Base-by-base conservation (phyloP, 2,329 filamentous ascomycete genomes). In the Cercospora sp. region DNA sequence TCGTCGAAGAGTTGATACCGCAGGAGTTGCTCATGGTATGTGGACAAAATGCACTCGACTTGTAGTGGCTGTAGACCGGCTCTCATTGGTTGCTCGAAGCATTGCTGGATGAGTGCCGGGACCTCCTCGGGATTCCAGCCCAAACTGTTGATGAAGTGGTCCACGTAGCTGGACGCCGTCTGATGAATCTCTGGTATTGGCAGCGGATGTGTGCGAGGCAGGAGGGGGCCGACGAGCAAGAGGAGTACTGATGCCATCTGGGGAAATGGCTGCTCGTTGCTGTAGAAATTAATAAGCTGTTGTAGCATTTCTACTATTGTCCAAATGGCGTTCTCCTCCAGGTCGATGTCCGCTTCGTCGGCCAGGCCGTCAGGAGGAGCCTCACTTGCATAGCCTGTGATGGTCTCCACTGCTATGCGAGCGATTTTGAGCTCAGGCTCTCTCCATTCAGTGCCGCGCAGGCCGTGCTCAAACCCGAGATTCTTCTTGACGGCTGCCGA, bases 1-100 rank as follows among this genome's bases (percentile, higher is more conserved):
- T 78, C 83, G 76, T 80, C 84, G 78, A 78, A 86, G 60, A 82
- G 82, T 62, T 74, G 81, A 12, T 83, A 78, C 26, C 77, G 77
- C 18, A 82, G 75, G 24, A 90, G 80, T 66, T 86, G 85, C 61
- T 84, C 82, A 76, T 89, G 86, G 75, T 89, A 89, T 3, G 83
- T 80, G 49, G 83, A 81, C 51, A 88, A 82, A 51, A 88, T 85
- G 57, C 81, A 79, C 74, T 88, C 86, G 60, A 85, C 81, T 72
- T 88, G 85, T 16, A 83, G 78, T 6, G 82, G 82, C 58, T 83
- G 81, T 55, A 85, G 77, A 4, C 83, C 83, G 16, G 81, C 79
- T 24, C 78, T 77, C 53, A 82, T 75, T 5, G 83, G 69, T 53
- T 81, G 79, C 12, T 76, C 77, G 21, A 83, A 74, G 30, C 80